Evolutionary conservation across 345 rosid genomes (phyloP), one percentile per base, ranked within the genome.

Genomic region (Syzygium jambos): DNA sequence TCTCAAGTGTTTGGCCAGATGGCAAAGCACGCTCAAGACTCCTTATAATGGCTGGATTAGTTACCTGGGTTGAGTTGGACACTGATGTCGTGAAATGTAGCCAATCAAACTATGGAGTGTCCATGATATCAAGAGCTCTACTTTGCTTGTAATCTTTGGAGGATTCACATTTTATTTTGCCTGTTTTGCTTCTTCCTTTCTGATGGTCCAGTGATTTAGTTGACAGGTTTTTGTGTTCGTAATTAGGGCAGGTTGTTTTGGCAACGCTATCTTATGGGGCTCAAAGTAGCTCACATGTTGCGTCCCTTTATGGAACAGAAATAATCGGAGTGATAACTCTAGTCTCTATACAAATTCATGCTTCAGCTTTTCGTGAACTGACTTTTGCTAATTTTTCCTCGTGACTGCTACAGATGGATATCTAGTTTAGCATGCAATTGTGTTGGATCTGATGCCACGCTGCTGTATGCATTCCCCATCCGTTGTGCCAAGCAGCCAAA

Each of bases 251-350:
- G 30, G 38, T 83, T 19, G 80, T 73, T 73, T 73, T 73, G 49
- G 82, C 78, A 14, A 29, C 78, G 3, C 23, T 9, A 16, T 68
- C 78, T 19, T 30, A 17, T 17, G 22, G 98, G 96, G 82, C 91
- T 91, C 89, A 90, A 93, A 89, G 88, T 92, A 51, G 94, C 96
- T 55, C 90, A 88, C 92, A 89, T 97, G 95, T 86, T 96, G 51
- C 49, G 8, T 38, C 80, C 38, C 82, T 38, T 73, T 38, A 19
- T 25, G 82, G 82, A 73, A 10, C 82, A 10, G 23, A 38, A 73
- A 73, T 21, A 73, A 9, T 73, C 27, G 6, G 27, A 73, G 34
- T 17, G 43, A 30, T 30, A 17, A 17, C 78, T 30, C 46, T 17
- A 68, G 34, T 73, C 27, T 73, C 82, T 21, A 73, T 73, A 73